Evolutionary conservation across 1,284 basidiomycete genomes (phyloP), one percentile per base, ranked within the genome.

Genomic region (Trichosporon sp.): DNA sequence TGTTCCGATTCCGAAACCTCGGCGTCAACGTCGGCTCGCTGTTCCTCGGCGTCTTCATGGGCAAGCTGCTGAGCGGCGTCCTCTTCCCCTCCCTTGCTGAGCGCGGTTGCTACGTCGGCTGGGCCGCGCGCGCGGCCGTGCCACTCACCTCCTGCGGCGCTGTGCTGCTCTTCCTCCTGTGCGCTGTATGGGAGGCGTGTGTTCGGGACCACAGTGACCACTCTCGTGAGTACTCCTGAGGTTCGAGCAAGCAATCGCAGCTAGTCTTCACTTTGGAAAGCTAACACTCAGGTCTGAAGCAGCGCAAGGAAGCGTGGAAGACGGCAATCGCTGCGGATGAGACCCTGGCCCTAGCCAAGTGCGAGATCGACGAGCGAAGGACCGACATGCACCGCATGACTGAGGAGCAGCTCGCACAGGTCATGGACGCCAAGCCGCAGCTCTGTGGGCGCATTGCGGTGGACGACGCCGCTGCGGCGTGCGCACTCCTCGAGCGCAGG

Each of bases 241-340:
- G 26, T 26, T 26, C 26, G 26, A 26, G 26, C 26, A 26, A 26
- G 26, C 26, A 26, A 26, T 26, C 26, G 26, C 26, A 26, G 26
- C 26, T 26, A 26, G 26, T 26, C 26, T 26, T 26, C 26, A 26
- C 26, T 26, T n/a, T n/a, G 7, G 4, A 6, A 4, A 32, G 56
- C 59, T 63, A 12, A 63, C 59, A 63, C 6, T n/a, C 59, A 63
- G 59, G 59, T 7, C 4, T 63, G 59, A 63, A 63, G 35, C 31
- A 37, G 59, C 59, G 59, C 59, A 31, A 63, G 14, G 16, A 10
- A 8, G 59, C 59, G 12, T 63, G 59, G 59, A 35, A 35, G 21
- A 14, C 31, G 16, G 59, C 59, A 1, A 63, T 63, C 59, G 31
- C 4, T 12, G 59, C 16, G 4, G 59, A 63, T n/a, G 31, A 32